Evolutionary conservation across 306 rosid species (phyloP).

Genomic region (Lathyrus sativus): DNA sequence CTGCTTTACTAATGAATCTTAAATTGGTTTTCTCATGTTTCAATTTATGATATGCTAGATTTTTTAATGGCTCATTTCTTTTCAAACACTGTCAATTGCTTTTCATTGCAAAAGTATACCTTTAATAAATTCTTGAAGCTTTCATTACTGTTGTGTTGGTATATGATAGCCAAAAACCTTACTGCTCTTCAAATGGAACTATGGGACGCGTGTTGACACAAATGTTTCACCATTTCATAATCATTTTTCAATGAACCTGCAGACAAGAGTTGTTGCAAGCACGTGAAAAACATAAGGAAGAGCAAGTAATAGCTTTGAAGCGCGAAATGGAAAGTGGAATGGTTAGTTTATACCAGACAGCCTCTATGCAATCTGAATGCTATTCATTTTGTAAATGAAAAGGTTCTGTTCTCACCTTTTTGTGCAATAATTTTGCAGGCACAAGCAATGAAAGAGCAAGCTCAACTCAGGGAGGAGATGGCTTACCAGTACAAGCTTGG

Average conservation of each 20-base stretch:
- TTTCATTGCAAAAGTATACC: slow-evolving; percentile 20
- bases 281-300: slow-evolving; percentile 90
- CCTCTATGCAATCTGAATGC: slow-evolving; percentile 16
- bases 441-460: slow-evolving; percentile 99
- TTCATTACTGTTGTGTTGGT: slow-evolving; percentile 6
- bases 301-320: slow-evolving; percentile 73
- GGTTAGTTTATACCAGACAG: slow-evolving; percentile 54
- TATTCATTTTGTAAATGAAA: neutral
- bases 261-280: slow-evolving; percentile 76
- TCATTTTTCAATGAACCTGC: slow-evolving; percentile 32
- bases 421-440: slow-evolving; percentile 60
- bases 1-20: slow-evolving; percentile 25
- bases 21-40: slow-evolving; percentile 16
- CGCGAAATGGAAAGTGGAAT: slow-evolving; percentile 90
- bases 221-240: neutral
- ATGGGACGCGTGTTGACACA: slow-evolving; percentile 15
- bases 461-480: slow-evolving; percentile 98
- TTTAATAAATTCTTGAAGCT: slow-evolving; percentile 26
- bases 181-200: neutral
- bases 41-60: neutral
- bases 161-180: slow-evolving; percentile 25
- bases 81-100: neutral
- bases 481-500: slow-evolving; percentile 96
- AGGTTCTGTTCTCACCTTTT: slow-evolving; percentile 11
- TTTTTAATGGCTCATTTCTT: neutral